A percentile compares a stretch with the other conserved stretches of the same genome.
phyloP scores from a whole-genome alignment of 768 basidiomycete species.

The Asterophora parasitica region DNA sequence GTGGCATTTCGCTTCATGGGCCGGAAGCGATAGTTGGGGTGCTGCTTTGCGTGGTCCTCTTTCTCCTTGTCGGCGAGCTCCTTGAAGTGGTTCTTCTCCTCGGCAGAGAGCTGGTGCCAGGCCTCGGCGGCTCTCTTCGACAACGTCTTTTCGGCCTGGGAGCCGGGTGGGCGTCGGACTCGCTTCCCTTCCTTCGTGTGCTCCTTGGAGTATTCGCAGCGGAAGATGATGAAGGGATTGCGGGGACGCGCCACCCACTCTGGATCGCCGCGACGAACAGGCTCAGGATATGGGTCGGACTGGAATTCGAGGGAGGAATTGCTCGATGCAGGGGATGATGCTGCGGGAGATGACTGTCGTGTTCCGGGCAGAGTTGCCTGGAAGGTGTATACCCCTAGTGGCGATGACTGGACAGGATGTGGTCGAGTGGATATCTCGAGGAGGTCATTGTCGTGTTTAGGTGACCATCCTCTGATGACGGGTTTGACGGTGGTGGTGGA shows the following conservation, averaged over 20 bases:
- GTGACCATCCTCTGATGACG: conserved; percentile 27
- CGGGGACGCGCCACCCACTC: conserved; percentile 63
- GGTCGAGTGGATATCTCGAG: conserved; percentile 19
- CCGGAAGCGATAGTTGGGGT: conserved; percentile 63
- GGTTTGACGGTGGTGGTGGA: conserved; percentile 14
- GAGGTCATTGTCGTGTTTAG: conserved; percentile 24
- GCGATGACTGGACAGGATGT: conserved; percentile 10
- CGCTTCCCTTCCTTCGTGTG: conserved; percentile 36
- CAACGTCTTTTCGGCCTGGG: conserved; percentile 46
- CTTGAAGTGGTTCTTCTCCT: conserved; percentile 47
- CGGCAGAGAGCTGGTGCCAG: conserved; percentile 55
- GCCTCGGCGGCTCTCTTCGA: conserved; percentile 76
- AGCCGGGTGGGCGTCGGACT: conserved; percentile 29
- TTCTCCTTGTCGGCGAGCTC: conserved; percentile 51
- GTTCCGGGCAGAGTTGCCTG: background rate
- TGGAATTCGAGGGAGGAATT: conserved; percentile 19
- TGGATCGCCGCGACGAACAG: conserved; percentile 42
- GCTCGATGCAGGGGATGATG: conserved; percentile 19
- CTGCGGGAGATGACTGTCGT: conserved; percentile 3
- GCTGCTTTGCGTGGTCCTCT: conserved; percentile 46
- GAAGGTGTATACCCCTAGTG: conserved; percentile 4
- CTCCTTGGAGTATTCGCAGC: conserved; percentile 54
- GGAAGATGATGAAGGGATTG: conserved; percentile 71
- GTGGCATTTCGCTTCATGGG: conserved; percentile 40
- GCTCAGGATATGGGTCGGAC: conserved; percentile 14